Conservation (phyloP, 441 rosid species). For the Pelargonium fulgidum region DNA sequence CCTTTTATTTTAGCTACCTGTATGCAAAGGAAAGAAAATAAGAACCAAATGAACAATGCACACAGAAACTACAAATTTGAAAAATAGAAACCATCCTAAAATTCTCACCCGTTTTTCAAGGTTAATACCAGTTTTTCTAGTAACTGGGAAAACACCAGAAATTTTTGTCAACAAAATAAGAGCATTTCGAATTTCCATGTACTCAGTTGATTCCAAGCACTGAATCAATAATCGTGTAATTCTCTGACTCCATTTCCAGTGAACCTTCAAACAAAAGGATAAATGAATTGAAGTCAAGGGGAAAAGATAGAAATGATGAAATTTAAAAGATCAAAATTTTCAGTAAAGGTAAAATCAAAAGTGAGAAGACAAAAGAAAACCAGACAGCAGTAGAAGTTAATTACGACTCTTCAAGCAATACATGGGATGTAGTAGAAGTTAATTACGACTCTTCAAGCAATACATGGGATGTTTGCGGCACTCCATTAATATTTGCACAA, state of each 20-base stretch:
- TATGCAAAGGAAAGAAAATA: conserved; percentile 21
- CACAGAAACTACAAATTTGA: conserved; percentile 12
- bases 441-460: neutral
- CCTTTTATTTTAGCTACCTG: conserved; percentile 92
- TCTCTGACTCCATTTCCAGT: conserved; percentile 99
- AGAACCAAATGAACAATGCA: conserved; percentile 12
- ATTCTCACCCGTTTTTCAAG: conserved; percentile 90
- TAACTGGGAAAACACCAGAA: conserved; percentile 93
- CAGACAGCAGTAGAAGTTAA: neutral
- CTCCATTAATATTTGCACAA: neutral
- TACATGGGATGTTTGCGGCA: neutral
- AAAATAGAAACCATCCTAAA: conserved; percentile 13
- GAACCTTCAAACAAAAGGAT: conserved; percentile 56
- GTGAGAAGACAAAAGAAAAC: neutral
- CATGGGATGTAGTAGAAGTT: neutral
- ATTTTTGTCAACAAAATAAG: conserved; percentile 92
- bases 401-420: neutral
- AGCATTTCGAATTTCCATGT: conserved; percentile 99
- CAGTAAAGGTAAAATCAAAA: neutral
- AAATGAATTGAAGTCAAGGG: conserved; percentile 11
- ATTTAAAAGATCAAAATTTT: neutral
- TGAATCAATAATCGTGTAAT: conserved; percentile 88
- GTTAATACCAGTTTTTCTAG: conserved; percentile 95
- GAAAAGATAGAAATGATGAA: neutral
- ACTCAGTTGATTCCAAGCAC: conserved; percentile 95